Evolutionary conservation across 2,329 filamentous ascomycete genomes (phyloP).

Genomic region (Apiospora rasikravindrae): DNA sequence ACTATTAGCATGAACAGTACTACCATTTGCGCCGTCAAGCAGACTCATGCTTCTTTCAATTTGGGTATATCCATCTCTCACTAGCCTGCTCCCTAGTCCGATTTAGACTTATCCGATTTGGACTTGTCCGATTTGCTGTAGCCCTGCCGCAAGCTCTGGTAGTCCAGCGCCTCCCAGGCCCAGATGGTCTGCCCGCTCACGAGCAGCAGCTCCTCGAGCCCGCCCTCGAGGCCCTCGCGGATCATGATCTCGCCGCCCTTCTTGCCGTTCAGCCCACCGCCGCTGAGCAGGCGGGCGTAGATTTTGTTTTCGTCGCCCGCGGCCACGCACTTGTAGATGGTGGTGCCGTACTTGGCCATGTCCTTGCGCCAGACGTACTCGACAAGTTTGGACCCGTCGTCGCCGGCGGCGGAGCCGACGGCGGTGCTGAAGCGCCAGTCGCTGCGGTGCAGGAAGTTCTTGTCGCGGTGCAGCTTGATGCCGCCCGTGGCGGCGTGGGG

Average conservation of each 20-base stretch:
- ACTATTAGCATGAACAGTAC: too few relatives aligned
- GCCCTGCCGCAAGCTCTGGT: slow-evolving; percentile 22
- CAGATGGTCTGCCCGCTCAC: slow-evolving; percentile 22
- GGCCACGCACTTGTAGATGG: slow-evolving; percentile 23
- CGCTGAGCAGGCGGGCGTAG: slow-evolving; percentile 22
- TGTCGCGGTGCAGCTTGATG: slow-evolving; percentile 23
- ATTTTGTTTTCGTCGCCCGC: not conserved
- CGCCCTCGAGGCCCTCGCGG: slow-evolving; percentile 15
- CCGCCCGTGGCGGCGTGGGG: not conserved
- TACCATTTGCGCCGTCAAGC: not conserved
- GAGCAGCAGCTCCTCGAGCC: slow-evolving; percentile 21
- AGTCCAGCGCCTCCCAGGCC: slow-evolving; percentile 20
- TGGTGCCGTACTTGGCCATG: not conserved
- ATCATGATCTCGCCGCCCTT: slow-evolving; percentile 23
- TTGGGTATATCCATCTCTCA: not conserved
- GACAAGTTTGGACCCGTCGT: not conserved
- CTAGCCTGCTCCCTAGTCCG: not conserved
- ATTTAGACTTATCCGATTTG: not conserved
- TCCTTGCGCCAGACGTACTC: slow-evolving; percentile 24
- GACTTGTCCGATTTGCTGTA: slow-evolving; percentile 8
- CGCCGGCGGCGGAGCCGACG: not conserved
- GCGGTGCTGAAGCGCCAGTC: slow-evolving; percentile 23
- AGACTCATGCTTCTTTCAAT: not conserved
- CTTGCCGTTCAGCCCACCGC: slow-evolving; percentile 21
- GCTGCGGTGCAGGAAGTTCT: slow-evolving; percentile 20